A percentile compares a stretch with the other conserved stretches of the same genome.
Evolutionary conservation across 106 monocot species (phyloP).

Genomic region (Phalaenopsis equestris): DNA sequence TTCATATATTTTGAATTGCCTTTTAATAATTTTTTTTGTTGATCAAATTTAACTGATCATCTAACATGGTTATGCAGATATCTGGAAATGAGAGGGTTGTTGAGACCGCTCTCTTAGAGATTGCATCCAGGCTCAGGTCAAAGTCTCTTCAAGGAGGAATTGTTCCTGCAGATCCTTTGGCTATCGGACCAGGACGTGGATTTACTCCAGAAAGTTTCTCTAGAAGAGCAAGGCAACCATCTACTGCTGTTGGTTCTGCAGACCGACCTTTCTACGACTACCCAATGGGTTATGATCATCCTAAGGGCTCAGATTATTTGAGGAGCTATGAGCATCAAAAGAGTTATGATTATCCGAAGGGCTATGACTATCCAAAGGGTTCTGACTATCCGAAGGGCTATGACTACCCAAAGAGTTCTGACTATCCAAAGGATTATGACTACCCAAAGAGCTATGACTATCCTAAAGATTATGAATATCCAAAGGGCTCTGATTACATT

Average conservation of each 20-base stretch:
- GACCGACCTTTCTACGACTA: background rate
- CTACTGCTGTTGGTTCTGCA: background rate
- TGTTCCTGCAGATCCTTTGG: background rate
- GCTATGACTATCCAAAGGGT: slow-evolving; percentile 3
- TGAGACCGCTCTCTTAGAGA: slow-evolving; percentile 7
- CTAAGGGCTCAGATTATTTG: background rate
- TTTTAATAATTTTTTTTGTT: background rate
- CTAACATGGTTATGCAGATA: background rate
- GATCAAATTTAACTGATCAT: background rate
- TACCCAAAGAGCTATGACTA: background rate
- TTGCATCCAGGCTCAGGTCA: slow-evolving; percentile 6
- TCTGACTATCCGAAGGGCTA: background rate
- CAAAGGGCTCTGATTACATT: background rate
- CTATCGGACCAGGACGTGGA: background rate
- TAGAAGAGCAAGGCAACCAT: slow-evolving; percentile 4
- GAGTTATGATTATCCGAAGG: background rate
- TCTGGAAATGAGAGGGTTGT: slow-evolving; percentile 6
- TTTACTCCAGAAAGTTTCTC: slow-evolving; percentile 3
- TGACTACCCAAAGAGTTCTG: background rate
- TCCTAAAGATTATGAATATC: background rate
- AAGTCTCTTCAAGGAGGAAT: background rate
- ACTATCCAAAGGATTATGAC: slow-evolving; percentile 3
- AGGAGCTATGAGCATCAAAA: background rate
- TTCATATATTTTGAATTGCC: background rate
- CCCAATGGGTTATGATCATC: slow-evolving; percentile 10